A percentile compares a stretch with the other conserved stretches of the same genome.
Conservation (phyloP, 2,329 filamentous ascomycete genomes). For the Fusarium buharicum region DNA sequence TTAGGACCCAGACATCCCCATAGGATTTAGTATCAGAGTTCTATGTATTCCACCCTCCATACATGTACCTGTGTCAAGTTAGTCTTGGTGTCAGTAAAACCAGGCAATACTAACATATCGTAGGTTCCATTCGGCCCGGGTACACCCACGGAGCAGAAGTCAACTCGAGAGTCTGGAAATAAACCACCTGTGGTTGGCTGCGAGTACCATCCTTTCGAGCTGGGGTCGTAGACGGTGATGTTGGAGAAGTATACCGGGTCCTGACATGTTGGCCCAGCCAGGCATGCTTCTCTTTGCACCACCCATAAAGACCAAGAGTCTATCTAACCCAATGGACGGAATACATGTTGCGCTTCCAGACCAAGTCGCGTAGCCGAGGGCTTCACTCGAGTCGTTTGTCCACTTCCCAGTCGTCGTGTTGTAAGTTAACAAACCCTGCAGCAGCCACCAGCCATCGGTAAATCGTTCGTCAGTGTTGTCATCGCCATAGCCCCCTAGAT, state of each 20-base stretch:
- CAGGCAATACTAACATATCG: neutral
- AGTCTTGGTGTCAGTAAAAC: neutral
- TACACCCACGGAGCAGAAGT: neutral
- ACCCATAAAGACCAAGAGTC: constrained; percentile 3
- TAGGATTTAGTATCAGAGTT: neutral
- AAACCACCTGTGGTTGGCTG: neutral
- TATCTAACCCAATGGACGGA: neutral
- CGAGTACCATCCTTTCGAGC: neutral
- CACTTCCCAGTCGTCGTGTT: neutral
- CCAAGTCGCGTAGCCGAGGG: constrained; percentile 4
- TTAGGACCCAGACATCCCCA: neutral
- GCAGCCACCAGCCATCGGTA: neutral
- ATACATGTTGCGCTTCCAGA: neutral
- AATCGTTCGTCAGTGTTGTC: neutral
- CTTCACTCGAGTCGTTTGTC: neutral
- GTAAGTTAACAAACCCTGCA: constrained; percentile 1
- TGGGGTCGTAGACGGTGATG: neutral
- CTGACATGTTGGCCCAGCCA: neutral
- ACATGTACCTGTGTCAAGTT: neutral
- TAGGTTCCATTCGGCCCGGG: neutral
- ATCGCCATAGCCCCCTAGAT: neutral
- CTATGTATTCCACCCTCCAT: neutral
- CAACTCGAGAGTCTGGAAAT: neutral
- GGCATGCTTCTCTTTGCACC: neutral
- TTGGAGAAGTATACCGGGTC: neutral